Conservation (phyloP, 345 rosid genomes). For the Conringia planisiliqua region DNA sequence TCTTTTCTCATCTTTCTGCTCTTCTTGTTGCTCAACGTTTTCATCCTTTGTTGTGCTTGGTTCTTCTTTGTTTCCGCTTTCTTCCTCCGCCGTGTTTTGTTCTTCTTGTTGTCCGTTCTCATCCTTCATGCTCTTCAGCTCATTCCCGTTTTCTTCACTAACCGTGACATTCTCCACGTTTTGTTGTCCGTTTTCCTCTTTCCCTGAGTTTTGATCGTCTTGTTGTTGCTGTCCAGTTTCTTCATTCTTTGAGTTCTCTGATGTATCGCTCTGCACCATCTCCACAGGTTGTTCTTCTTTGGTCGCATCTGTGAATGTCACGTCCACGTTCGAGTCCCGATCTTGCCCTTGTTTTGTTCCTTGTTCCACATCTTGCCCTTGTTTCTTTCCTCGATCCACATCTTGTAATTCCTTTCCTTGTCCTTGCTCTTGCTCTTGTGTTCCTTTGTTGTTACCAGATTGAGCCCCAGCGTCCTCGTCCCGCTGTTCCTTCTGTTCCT, state of each 20-base stretch:
- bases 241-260: slow-evolving; percentile 8
- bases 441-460: slow-evolving; percentile 12
- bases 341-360: slow-evolving; percentile 31
- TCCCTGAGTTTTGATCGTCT: slow-evolving; percentile 24
- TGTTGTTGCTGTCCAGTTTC: slow-evolving; percentile 18
- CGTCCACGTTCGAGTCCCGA: not conserved
- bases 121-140: slow-evolving; percentile 9
- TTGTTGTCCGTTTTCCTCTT: slow-evolving; percentile 25
- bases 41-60: slow-evolving; percentile 8
- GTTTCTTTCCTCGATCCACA: slow-evolving; percentile 35
- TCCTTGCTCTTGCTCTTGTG: slow-evolving; percentile 23
- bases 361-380: slow-evolving; percentile 35
- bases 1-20: slow-evolving; percentile 16
- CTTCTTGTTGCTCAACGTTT: slow-evolving; percentile 27
- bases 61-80: slow-evolving; percentile 27
- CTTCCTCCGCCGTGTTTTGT: slow-evolving; percentile 15
- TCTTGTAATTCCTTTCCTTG: slow-evolving; percentile 39
- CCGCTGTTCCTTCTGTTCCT: slow-evolving; percentile 45
- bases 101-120: slow-evolving; percentile 32
- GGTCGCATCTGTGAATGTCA: slow-evolving; percentile 34
- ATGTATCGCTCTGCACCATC: slow-evolving; percentile 18
- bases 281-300: slow-evolving; percentile 29
- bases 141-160: slow-evolving; percentile 19
- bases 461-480: slow-evolving; percentile 50
- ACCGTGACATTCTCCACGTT: slow-evolving; percentile 2